Percentiles rank a stretch among this genome's conserved stretches.
Evolutionary conservation across 1,139 yeast genomes (phyloP).

Genomic region (Taphrina populina): DNA sequence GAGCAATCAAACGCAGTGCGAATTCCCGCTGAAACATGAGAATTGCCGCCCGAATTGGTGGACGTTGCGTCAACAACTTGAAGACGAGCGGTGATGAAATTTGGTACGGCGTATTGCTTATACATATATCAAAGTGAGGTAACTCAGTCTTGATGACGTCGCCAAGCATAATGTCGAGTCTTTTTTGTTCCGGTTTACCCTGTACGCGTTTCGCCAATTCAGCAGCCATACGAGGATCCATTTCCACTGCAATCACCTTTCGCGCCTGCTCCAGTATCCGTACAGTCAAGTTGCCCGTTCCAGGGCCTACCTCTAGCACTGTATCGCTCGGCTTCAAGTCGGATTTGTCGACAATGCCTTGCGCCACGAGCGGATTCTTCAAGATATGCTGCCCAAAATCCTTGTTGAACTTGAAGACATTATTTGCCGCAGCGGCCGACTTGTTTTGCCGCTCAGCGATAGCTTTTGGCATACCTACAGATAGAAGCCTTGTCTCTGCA

Average conservation of each 20-base stretch:
- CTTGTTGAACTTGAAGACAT: conserved; percentile 64
- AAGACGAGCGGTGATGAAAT: conserved; percentile 95
- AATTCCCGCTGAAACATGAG: conserved; percentile 98
- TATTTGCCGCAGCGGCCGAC: conserved; percentile 34
- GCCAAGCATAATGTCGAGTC: conserved; percentile 85
- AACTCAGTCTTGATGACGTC: conserved; percentile 95
- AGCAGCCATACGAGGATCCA: conserved; percentile 99
- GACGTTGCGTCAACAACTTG: conserved; percentile 82
- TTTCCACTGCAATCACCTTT: conserved; percentile 90
- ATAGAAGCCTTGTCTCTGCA: too few species aligned
- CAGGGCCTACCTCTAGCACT: conserved; percentile 97
- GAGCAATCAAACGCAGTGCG: conserved; percentile 85
- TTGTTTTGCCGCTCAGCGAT: conserved; percentile 22
- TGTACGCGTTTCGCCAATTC: conserved; percentile 96
- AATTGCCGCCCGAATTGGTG: conserved; percentile 92
- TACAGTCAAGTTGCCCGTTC: conserved; percentile 97
- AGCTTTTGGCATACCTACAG: conserved; percentile 24
- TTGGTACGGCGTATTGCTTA: conserved; percentile 96
- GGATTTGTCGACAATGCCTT: conserved; percentile 97
- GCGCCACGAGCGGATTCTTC: conserved; percentile 94
- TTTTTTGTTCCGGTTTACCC: conserved; percentile 89
- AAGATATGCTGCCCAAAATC: conserved; percentile 95
- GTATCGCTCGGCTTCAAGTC: conserved; percentile 86
- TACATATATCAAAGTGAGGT: conserved; percentile 93
- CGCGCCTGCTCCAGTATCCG: conserved; percentile 87